Conservation (phyloP, 1,139 yeast species). For the Candida labiduridarum region DNA sequence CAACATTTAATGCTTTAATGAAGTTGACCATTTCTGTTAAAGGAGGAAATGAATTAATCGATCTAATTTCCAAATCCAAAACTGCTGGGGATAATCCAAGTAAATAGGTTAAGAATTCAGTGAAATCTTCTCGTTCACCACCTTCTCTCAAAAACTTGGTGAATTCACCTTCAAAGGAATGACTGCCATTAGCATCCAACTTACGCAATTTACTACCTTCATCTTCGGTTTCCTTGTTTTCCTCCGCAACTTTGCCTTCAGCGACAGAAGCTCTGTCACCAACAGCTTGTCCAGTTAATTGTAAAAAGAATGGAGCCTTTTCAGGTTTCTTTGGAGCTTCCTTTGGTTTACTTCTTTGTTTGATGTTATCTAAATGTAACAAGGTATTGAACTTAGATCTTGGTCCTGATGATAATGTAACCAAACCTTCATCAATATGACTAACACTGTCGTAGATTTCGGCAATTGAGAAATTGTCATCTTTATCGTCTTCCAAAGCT, state of each 20-base stretch:
- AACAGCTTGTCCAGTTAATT: constrained; percentile 61
- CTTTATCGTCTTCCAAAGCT: constrained; percentile 47
- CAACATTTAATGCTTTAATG: constrained; percentile 63
- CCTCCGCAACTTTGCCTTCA: constrained; percentile 37
- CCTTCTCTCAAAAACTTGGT: constrained; percentile 66
- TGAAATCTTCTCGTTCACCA: constrained; percentile 40
- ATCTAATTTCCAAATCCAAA: constrained; percentile 84
- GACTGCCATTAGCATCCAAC: constrained; percentile 25
- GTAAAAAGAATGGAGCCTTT: constrained; percentile 79
- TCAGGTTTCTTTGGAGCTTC: constrained; percentile 89
- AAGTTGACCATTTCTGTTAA: constrained; percentile 66
- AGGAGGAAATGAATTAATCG: constrained; percentile 68
- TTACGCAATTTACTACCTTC: constrained; percentile 30
- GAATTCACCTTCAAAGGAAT: constrained; percentile 71
- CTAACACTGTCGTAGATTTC: constrained; percentile 54
- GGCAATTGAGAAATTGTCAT: constrained; percentile 29
- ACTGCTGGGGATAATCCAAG: constrained; percentile 73
- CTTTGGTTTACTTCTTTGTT: constrained; percentile 82
- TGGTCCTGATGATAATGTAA: constrained; percentile 79
- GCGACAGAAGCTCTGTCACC: constrained; percentile 72
- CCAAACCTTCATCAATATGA: constrained; percentile 64
- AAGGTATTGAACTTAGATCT: constrained; percentile 78
- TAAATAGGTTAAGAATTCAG: constrained; percentile 55
- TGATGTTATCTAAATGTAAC: constrained; percentile 80
- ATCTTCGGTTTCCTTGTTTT: constrained; percentile 14